Evolutionary conservation across 305 asterid genomes (phyloP), one percentile per base, ranked within the genome.

Genomic region (Solanum hybrid): DNA sequence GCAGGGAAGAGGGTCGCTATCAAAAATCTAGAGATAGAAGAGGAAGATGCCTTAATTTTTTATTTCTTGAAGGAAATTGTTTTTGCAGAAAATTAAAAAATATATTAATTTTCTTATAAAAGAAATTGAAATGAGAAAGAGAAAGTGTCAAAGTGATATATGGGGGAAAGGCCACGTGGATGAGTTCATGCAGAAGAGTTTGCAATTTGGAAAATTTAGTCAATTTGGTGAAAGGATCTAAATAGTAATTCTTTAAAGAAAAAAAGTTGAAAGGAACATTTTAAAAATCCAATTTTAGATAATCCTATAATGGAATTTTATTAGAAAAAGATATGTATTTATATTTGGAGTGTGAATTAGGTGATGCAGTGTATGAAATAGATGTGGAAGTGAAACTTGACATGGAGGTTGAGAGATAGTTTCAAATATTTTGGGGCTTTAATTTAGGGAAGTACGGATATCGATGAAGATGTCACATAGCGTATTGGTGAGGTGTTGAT

Each of bases 121-220:
- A 81, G 33, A 37, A 81, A 84, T 51, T 15, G 76, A 31, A 85
- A 29, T 14, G 89, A n/a, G 86, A 77, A 79, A 70, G 77, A 36
- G 92, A 82, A 75, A 22, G 51, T 39, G 51, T 39, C 51, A 39
- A 39, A 39, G 91, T 68, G 88, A 45, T 27, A 37, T 20, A 29
- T 6, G 81, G 20, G 27, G 75, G 87, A 33, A 70, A 39, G 89
- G 91, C 91, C 95, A 93, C 94, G 95, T 93, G 95, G 92, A 91
- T 34, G 39, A 90, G 87, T 32, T 8, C 83, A 77, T 77, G 83
- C 83, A 32, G 7, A 32, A 77, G 39, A 31, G 82, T 77, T 31
- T 27, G 10, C 12, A 77, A 31, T 31, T 32, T 77, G 39, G 39
- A 77, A 77, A 77, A 17, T 76, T 31, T 76, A 31, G 38, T 76